These are phyloP conservation scores for Ceriops zippeliana DNA, from an alignment of 345 rosid genomes.

Conservation along the genomic window DNA sequence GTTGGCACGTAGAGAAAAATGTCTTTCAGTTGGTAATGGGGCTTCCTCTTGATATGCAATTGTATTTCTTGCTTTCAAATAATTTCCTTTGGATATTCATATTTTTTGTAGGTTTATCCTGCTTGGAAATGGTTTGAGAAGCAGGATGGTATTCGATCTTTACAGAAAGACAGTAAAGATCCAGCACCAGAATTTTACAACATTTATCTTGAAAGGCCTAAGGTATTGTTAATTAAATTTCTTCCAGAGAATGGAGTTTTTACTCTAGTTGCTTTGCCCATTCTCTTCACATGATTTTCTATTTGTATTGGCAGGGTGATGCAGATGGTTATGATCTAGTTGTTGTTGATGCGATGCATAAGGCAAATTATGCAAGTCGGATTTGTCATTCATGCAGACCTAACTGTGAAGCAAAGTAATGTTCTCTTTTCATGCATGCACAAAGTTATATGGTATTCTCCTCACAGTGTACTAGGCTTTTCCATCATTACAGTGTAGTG, in stretches of 20 bases:
- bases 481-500: not conserved
- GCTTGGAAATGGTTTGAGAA: slow-evolving; percentile 99
- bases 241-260: not conserved
- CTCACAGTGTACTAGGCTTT: not conserved
- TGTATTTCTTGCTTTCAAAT: slow-evolving; percentile 8
- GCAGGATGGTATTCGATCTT: slow-evolving; percentile 97
- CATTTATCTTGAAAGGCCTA: slow-evolving; percentile 98
- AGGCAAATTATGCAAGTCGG: slow-evolving; percentile 98
- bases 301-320: slow-evolving; percentile 69
- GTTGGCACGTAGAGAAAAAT: too few species aligned
- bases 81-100: not conserved
- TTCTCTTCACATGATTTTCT: slow-evolving; percentile 22
- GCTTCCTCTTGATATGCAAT: too few species aligned
- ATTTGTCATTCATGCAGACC: slow-evolving; percentile 99
- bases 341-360: slow-evolving; percentile 99
- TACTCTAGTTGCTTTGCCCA: slow-evolving; percentile 15
- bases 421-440: not conserved
- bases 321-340: slow-evolving; percentile 99
- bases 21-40: too few species aligned
- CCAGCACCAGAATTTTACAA: slow-evolving; percentile 99
- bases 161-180: slow-evolving; percentile 89
- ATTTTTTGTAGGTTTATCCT: slow-evolving; percentile 77
- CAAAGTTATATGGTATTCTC: not conserved
- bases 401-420: slow-evolving; percentile 97
- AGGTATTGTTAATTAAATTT: slow-evolving; percentile 42